Base-by-base conservation (phyloP, 192 early-diverging fungal genomes). In the Globomyces pollinis-pini region DNA sequence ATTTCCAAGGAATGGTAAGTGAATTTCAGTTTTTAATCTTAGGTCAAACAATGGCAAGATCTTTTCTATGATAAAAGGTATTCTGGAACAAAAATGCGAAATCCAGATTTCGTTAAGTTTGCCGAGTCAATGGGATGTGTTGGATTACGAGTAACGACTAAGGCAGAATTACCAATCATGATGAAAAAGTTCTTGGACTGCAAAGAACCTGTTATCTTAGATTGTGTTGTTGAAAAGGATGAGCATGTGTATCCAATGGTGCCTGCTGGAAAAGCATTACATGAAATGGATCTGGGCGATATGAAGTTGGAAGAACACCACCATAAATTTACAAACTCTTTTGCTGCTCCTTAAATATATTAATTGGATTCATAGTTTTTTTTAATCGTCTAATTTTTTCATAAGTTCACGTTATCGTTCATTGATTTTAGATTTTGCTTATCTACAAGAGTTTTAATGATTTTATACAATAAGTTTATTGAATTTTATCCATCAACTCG, bases 1-100 rank as follows among this genome's bases (percentile, higher is more conserved):
- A 93, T 60, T 99, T 96, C 89, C 96, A 99, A 74, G 96, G 96
- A 32, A 96, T 96, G 96, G 91, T 95, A 57, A 84, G 88, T 74
- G 87, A 86, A 86, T 38, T 3, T 15, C 7, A 4, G 3, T 36
- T 15, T 26, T n/a, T 47, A 47, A 47, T 13, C 8, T 20, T 51
- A 64, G 61, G 63, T 68, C 16, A 82, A 82, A 59, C 80, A 82
- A 64, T 82, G 80, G 80, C 80, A 80, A 72, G 96, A 99, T 71
- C 78, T 99, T 44, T 99, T 99, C 71, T 99, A 99, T 69, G 87
- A 94, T 64, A 84, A 96, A 75, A 86, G 96, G 55, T 94, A 96
- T 66, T 92, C 91, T 44, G 90, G 85, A 42, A 97, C 96, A 1
- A 71, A 70, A 28, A 99, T 99, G 96, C 76, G 74, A 65, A 97